Percentiles rank a stretch among this genome's conserved stretches.
Conservation (phyloP, 2,329 filamentous ascomycete species). For the Clonostachys byssicola region DNA sequence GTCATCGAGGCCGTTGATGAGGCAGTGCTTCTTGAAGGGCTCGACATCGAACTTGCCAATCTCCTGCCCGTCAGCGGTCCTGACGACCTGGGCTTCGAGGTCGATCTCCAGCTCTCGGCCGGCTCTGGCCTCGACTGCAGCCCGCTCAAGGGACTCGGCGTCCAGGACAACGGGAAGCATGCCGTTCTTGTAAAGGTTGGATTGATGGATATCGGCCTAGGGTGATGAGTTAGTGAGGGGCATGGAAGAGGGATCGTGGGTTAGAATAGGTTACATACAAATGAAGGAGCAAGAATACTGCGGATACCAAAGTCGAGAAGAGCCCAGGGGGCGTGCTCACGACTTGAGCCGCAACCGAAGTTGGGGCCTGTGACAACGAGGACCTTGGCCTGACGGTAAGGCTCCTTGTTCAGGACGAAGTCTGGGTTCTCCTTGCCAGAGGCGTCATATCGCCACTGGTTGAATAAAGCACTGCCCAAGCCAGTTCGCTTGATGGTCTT, state of each 20-base stretch:
- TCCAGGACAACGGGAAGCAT: slow-evolving; percentile 85
- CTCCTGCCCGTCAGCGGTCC: slow-evolving; percentile 67
- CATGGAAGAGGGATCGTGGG: background rate
- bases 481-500: slow-evolving; percentile 99
- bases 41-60: slow-evolving; percentile 84
- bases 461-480: slow-evolving; percentile 83
- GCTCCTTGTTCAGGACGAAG: slow-evolving; percentile 88
- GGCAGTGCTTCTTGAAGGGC: slow-evolving; percentile 89
- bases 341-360: slow-evolving; percentile 89
- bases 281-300: slow-evolving; percentile 84
- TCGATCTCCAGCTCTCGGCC: slow-evolving; percentile 87
- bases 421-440: slow-evolving; percentile 66
- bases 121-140: slow-evolving; percentile 73
- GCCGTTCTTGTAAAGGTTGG: slow-evolving; percentile 99
- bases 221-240: background rate
- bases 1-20: slow-evolving; percentile 90
- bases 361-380: slow-evolving; percentile 88
- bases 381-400: slow-evolving; percentile 81
- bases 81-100: slow-evolving; percentile 78
- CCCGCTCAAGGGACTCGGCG: slow-evolving; percentile 61
- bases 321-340: slow-evolving; percentile 97
- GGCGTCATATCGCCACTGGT: slow-evolving; percentile 72
- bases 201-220: slow-evolving; percentile 76
- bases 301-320: slow-evolving; percentile 95
- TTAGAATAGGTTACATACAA: slow-evolving; percentile 16